A percentile compares a stretch with the other conserved stretches of the same genome.
These are phyloP conservation scores for Raphanus sativus DNA, from an alignment of 345 rosid genomes.

Conservation along the genomic window DNA sequence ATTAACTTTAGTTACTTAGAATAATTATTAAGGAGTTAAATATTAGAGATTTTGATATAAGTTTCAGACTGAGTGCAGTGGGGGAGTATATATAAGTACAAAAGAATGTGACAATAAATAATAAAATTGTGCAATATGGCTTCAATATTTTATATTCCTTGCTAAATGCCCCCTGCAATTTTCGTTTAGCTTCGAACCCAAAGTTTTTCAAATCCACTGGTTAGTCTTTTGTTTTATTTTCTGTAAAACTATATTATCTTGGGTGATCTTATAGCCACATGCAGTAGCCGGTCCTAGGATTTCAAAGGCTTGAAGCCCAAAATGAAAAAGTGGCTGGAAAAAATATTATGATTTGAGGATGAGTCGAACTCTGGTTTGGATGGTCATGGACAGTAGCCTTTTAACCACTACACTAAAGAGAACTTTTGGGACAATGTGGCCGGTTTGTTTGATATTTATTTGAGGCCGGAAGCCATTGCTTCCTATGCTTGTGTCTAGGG, in stretches of 20 bases:
- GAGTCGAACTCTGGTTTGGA: too few relatives aligned
- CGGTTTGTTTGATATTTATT: too few relatives aligned
- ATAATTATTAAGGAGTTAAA: neutral
- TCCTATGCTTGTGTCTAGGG: too few relatives aligned
- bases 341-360: too few relatives aligned
- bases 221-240: neutral
- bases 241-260: neutral
- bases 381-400: too few relatives aligned
- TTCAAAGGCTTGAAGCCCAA: too few relatives aligned
- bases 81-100: slow-evolving; percentile 22
- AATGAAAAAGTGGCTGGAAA: too few relatives aligned
- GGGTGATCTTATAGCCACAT: neutral
- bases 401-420: too few relatives aligned
- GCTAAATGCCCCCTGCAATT: neutral
- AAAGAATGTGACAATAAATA: slow-evolving; percentile 6
- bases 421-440: too few relatives aligned
- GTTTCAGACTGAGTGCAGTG: slow-evolving; percentile 11
- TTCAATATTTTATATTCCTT: neutral
- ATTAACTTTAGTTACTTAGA: neutral
- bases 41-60: slow-evolving; percentile 36
- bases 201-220: neutral
- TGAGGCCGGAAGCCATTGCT: too few relatives aligned
- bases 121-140: neutral
- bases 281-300: too few relatives aligned
- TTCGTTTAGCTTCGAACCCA: neutral